Base-by-base conservation (phyloP, 768 basidiomycete genomes). In the Galerina marginata region DNA sequence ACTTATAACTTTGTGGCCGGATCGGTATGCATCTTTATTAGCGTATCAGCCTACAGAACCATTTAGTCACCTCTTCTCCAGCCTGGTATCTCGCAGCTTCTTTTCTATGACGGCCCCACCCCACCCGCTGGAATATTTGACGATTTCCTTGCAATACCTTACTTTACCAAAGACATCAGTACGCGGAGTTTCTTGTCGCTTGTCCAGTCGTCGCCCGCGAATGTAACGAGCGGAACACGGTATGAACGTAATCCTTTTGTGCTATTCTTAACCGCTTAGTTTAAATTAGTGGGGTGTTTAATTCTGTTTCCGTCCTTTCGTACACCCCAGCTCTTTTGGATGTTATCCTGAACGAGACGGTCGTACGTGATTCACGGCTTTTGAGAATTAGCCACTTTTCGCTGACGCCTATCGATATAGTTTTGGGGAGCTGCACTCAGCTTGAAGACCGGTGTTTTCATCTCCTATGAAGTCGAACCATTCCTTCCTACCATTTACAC, bases 41-140 rank as follows among this genome's bases (percentile, higher is more conserved):
- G 9, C 23, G 1, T 6, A n/a, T 11, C 37, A 44, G 6, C 14
- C 38, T 20, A 29, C 12, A 6, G 45, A 9, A 6, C 4, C 20
- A 10, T 40, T 37, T 36, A 25, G 11, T 53, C 23, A 39, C 40
- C 16, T 29, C 38, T 33, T 48, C 37, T 37, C 4, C 55, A 64
- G 69, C 62, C 56, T 46, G 54, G 53, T 11, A 67, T 77, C 6
- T 68, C 67, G 2, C 66, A 73, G 7, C 54, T 84, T 3, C 53
- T 89, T 23, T 90, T 89, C 71, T 89, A 90, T 63, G 83, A 89
- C 64, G 82, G 63, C 0, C 86, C 87, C 12, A 75, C 69, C 0
- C 79, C 78, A 0, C 85, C 84, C 0, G 58, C 62, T 0, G 84
- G 82, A 1, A 77, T 84, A 26, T 86, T 86, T 60, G 83, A 86